phyloP scores from a whole-genome alignment of 768 basidiomycete genomes.

The Cystobasidium tubakii region DNA sequence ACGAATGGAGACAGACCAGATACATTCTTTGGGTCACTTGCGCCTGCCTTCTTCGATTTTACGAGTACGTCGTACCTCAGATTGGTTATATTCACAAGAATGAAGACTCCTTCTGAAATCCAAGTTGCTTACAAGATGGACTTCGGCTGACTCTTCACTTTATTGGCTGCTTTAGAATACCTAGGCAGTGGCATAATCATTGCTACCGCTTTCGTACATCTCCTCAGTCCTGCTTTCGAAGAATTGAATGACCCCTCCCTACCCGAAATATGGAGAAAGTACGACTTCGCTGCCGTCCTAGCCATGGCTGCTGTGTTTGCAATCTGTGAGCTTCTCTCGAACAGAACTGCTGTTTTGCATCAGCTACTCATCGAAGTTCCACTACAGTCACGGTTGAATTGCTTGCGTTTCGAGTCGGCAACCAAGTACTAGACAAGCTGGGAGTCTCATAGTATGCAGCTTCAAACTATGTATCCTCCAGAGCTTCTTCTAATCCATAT shows the following conservation, averaged over 20 bases:
- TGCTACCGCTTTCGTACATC: constrained; percentile 56
- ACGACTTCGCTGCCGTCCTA: constrained; percentile 29
- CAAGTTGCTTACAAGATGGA: too few relatives aligned
- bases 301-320: constrained; percentile 72
- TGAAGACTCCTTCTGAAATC: too few relatives aligned
- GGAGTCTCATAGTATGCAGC: constrained; percentile 55
- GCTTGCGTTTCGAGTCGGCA: constrained; percentile 79
- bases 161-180: constrained; percentile 22
- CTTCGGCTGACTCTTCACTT: too few relatives aligned
- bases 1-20: constrained; percentile 4
- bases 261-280: constrained; percentile 57
- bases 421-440: constrained; percentile 61
- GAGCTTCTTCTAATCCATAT: too few relatives aligned
- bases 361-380: constrained; percentile 1
- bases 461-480: too few relatives aligned
- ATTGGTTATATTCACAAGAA: too few relatives aligned
- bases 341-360: too few relatives aligned
- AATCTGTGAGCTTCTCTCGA: constrained; percentile 68
- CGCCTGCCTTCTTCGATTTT: constrained; percentile 35
- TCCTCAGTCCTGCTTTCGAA: constrained; percentile 67
- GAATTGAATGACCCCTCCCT: constrained; percentile 69
- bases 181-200: constrained; percentile 37
- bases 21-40: background rate
- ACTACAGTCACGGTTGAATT: constrained; percentile 59
- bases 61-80: background rate